phyloP scores from a whole-genome alignment of 805 yeast genomes.

The Candida namnaoensis region DNA sequence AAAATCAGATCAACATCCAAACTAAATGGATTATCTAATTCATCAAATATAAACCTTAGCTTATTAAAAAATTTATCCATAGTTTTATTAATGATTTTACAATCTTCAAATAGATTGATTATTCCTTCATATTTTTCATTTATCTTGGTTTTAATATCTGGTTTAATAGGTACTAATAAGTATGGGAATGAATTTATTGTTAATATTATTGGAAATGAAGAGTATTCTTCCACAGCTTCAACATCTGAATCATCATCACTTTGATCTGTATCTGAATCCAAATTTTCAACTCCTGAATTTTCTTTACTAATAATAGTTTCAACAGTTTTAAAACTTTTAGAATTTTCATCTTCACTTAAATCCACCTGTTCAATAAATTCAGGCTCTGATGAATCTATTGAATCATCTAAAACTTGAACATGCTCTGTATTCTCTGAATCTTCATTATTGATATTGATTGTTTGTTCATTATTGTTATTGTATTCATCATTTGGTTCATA shows the following conservation, averaged over 20 bases:
- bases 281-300: too few relatives aligned
- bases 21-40: conserved; percentile 10
- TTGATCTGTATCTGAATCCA: too few relatives aligned
- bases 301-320: too few relatives aligned
- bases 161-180: conserved; percentile 10
- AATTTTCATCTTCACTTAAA: too few relatives aligned
- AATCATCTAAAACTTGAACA: too few relatives aligned
- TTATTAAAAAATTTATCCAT: conserved; percentile 9
- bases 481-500: too few relatives aligned
- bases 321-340: too few relatives aligned
- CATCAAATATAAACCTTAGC: conserved; percentile 10
- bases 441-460: too few relatives aligned
- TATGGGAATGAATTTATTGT: conserved; percentile 11
- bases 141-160: background rate
- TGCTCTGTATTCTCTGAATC: too few relatives aligned
- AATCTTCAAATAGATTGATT: conserved; percentile 11
- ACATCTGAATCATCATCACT: conserved; percentile 1
- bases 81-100: conserved; percentile 4
- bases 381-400: background rate
- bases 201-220: conserved; percentile 13
- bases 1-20: conserved; percentile 11
- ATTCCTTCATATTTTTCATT: conserved; percentile 7
- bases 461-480: too few relatives aligned
- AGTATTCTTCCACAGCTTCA: background rate
- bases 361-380: conserved; percentile 1